Base-by-base conservation (phyloP, 306 rosid species). In the Cicer cuneatum region DNA sequence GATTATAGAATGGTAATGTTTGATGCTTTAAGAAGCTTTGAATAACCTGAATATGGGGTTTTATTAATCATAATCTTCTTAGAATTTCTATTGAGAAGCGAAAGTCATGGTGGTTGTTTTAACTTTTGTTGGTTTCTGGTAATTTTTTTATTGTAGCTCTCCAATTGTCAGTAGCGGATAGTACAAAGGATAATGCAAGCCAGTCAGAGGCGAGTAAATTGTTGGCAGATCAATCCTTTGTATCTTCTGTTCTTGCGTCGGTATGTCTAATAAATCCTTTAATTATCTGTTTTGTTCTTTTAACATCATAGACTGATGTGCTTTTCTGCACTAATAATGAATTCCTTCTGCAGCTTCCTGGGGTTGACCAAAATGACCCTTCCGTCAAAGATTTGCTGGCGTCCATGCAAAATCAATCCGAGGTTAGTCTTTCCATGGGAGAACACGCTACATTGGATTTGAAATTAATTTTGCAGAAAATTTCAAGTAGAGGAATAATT, bases 291-390 rank as follows among this genome's bases (percentile, higher is more conserved):
- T 60, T 38, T 35, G 37, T 70, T 78, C 48, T 19, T 47, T 49
- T 15, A 40, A 66, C 71, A 39, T 15, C 46, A 76, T 66, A n/a
- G 71, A 75, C 66, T 65, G 14, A 7, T 72, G 41, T 63, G 14
- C 54, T 63, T 45, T 72, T 66, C 59, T 66, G 62, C 58, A 38
- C 66, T 72, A 38, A n/a, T 76, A 29, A 60, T 74, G 73, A 33
- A 73, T 63, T 82, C 57, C 71, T 80, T 77, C 46, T 80, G 86
- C 90, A 94, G 99, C 99, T 94, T 88, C 99, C 99, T 11, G 99
- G 97, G 15, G 99, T 94, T 68, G 97, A 94, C 73, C 90, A 94
- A 78, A 92, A 94, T 66, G 99, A 94, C 78, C 97, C 96, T 13
- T 90, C 97, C 6, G 97, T 94, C 78, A 92, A 90, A 84, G 96